Evolutionary conservation across 495 filamentous ascomycete species (phyloP), one percentile per base, ranked within the genome.

Genomic region (Penicillium argentinense): DNA sequence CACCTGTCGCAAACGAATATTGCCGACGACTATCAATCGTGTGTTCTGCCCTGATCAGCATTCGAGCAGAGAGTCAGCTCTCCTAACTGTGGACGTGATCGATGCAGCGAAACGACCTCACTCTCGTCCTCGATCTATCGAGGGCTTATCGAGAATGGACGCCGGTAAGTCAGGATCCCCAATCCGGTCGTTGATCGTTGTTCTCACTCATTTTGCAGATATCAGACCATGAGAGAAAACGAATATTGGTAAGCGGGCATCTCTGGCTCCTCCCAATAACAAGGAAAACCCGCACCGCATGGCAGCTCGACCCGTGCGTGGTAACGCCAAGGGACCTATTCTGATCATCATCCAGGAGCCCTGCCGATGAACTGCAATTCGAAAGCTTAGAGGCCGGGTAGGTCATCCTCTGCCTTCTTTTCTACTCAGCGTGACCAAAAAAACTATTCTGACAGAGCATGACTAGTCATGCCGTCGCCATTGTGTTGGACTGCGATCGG

Each of bases 331-430:
- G n/a, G n/a, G n/a, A n/a, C 4, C 23, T 1, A 21, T 21, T 21
- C 18, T 28, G 19, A 23, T 25, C n/a, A n/a, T 16, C 9, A 8
- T 8, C 14, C 11, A 45, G 42, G 30, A 19, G 39, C n/a, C 45
- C 45, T 13, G 39, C 45, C 11, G 45, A 48, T 27, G 45, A 48
- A 7, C 27, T 23, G 14, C 45, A 48, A 36, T 42, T 48, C 23
- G 45, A 48, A 19, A 39, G 37, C 11, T 24, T 39, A 32, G 45
- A 48, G 14, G 36, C 45, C 8, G 45, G 45, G 45, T 48, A 48
- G 14, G 16, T 14, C 12, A 16, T 32, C 5, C 18, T 11, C 16
- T 5, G 14, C n/a, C n/a, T n/a, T n/a, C n/a, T n/a, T n/a, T n/a
- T n/a, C n/a, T n/a, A n/a, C n/a, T n/a, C n/a, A n/a, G n/a, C n/a